Base-by-base conservation (phyloP, 2,329 filamentous ascomycete genomes). In the Decorospora gaudefroyi region DNA sequence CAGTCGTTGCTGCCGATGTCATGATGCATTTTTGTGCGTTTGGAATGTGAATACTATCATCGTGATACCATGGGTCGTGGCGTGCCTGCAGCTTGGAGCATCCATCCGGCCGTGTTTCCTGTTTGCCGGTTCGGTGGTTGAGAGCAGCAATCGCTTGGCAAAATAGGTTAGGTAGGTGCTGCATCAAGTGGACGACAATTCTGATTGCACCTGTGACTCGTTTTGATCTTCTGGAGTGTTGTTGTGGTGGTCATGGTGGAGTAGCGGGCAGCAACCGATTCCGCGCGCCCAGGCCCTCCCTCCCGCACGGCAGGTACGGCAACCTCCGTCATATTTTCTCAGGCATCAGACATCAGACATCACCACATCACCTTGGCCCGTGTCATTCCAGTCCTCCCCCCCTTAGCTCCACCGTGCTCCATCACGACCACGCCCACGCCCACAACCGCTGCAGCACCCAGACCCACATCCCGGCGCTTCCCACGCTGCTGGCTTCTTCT, bases 291-390 rank as follows among this genome's bases (percentile, higher is more conserved):
- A 53, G 47, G 54, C 43, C 42, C 49, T 55, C 49, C 50, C 50
- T n/a, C n/a, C n/a, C n/a, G n/a, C n/a, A n/a, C n/a, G n/a, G n/a
- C n/a, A n/a, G n/a, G 48, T 40, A 41, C 46, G 61, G 61, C 42
- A 61, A 53, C 37, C 63, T 43, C 59, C 58, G 57, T 57, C 46
- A 51, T 57, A 65, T 42, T 34, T 68, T 69, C 69, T 68, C 62
- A n/a, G n/a, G n/a, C n/a, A n/a, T 63, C 58, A 67, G 65, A 55
- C 66, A 65, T 68, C 62, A 53, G 48, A 56, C 55, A 58, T 59
- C 59, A 61, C 54, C 49, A n/a, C n/a, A n/a, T n/a, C 42, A 44
- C 52, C 36, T 29, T 41, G 29, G 47, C 42, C 51, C 62, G 49
- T 41, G 26, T 25, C 46, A 53, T 10, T 49, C 39, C 52, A 57